Base-by-base conservation (phyloP, 1,139 yeast genomes). In the Lodderomyces oxycetoniae region DNA sequence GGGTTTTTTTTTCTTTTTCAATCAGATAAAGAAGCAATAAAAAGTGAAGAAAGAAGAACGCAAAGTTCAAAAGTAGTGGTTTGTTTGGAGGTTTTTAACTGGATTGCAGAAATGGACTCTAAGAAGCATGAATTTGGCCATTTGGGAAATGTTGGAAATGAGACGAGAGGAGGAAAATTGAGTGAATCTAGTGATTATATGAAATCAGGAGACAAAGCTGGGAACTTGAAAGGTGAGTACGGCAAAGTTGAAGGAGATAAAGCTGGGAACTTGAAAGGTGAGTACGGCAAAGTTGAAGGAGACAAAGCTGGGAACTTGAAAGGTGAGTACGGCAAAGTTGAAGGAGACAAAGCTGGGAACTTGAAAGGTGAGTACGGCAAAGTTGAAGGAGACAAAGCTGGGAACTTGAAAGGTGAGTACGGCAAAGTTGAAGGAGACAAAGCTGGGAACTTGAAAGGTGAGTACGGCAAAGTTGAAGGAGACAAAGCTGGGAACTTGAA, bases 401-500 rank as follows among this genome's bases (percentile, higher is more conserved):
- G n/a, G n/a, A 32, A 30, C 20, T 27, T 45, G 36, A 34, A 37
- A 20, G 21, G 26, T 17, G 14, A 25, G 15, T 28, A 28, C 7
- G 34, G 33, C 4, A 37, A 35, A 17, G 28, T 37, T 28, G 41
- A 34, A 23, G 24, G 28, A 26, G 26, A 15, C n/a, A 16, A 28
- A 16, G 28, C 14, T 15, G 23, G 23, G 17, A 32, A 30, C 20
- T 27, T 45, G 36, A 34, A 37, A 20, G 21, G 26, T 17, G 14
- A 25, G 15, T 28, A 28, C 7, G 34, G 33, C 4, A 37, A 35
- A 17, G 28, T 37, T 28, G 41, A 34, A 23, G 24, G 28, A 26
- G 26, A 15, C n/a, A 16, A 28, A 16, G 28, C 14, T 15, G 23
- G 23, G 17, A 38, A 36, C 31, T 33, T 41, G 14, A 35, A 44